A percentile compares a stretch with the other conserved stretches of the same genome.
Conservation (phyloP, 2,329 filamentous ascomycete species). For the Stagonosporopsis vannaccii region DNA sequence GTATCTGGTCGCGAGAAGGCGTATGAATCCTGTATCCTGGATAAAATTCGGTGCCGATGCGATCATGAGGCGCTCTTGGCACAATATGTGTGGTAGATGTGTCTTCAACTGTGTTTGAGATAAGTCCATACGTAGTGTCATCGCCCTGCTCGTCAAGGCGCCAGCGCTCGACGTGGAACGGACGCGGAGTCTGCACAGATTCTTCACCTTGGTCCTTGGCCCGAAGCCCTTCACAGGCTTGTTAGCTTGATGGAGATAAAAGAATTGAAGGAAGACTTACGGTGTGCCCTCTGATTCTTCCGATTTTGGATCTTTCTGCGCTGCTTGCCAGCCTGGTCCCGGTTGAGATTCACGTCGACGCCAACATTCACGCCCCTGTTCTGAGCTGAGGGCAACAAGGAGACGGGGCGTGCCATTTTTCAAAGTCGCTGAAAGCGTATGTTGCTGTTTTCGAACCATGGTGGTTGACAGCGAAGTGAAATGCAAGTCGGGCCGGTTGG, state of each 20-base stretch:
- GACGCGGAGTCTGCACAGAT: background rate
- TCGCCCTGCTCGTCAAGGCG: background rate
- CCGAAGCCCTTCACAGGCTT: background rate
- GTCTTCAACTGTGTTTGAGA: background rate
- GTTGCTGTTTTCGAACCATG: too few relatives aligned
- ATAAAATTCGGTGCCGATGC: too few relatives aligned
- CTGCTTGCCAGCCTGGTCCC: slow-evolving; percentile 5
- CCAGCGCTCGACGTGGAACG: background rate
- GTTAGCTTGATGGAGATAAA: background rate
- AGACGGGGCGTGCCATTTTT: too few relatives aligned
- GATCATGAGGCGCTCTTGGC: too few relatives aligned
- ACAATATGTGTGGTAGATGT: background rate
- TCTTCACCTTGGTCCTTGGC: background rate
- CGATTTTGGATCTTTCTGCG: slow-evolving; percentile 18
- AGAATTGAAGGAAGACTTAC: background rate
- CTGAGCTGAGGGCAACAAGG: too few relatives aligned
- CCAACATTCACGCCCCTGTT: too few relatives aligned
- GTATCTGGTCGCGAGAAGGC: background rate
- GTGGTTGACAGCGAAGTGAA: too few relatives aligned
- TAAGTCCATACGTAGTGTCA: background rate
- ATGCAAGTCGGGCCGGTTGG: too few relatives aligned
- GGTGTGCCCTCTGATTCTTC: slow-evolving; percentile 13
- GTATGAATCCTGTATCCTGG: background rate
- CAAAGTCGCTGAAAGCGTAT: too few relatives aligned
- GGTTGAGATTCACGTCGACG: too few relatives aligned